Evolutionary conservation across 495 filamentous ascomycete genomes (phyloP).

Genomic region (Neurospora sp.): DNA sequence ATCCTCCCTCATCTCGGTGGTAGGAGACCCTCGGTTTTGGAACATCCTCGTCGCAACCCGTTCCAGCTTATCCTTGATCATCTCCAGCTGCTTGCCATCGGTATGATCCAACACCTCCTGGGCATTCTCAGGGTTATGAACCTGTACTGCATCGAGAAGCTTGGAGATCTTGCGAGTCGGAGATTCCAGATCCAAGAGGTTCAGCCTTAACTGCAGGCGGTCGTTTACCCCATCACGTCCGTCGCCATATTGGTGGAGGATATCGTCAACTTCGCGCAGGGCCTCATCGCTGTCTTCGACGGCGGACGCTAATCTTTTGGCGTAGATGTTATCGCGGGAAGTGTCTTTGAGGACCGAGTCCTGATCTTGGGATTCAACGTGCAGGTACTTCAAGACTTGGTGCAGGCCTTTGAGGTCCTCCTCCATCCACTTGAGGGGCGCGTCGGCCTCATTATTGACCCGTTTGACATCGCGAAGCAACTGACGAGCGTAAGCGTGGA

Average conservation of each 20-base stretch:
- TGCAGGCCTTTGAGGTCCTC: constrained; percentile 33
- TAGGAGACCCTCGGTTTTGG: constrained; percentile 21
- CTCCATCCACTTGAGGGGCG: constrained; percentile 26
- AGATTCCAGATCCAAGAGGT: constrained; percentile 24
- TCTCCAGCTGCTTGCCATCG: constrained; percentile 23
- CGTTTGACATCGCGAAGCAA: constrained; percentile 5
- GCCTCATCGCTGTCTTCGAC: constrained; percentile 39
- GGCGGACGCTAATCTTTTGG: constrained; percentile 32
- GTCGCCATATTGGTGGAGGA: constrained; percentile 29
- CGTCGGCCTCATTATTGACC: constrained; percentile 23
- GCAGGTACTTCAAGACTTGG: constrained; percentile 38
- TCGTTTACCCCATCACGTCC: constrained; percentile 5
- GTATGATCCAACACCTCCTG: constrained; percentile 12
- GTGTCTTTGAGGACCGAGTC: constrained; percentile 36
- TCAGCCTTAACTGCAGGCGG: constrained; percentile 20
- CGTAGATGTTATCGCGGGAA: constrained; percentile 20
- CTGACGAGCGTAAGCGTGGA: constrained; percentile 31
- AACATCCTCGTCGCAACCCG: constrained; percentile 37
- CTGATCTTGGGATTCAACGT: constrained; percentile 36
- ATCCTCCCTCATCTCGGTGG: constrained; percentile 32
- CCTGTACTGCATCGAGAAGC: constrained; percentile 38
- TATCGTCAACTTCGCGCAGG: constrained; percentile 36
- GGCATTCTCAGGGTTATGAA: constrained; percentile 29
- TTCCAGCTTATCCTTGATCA: constrained; percentile 42
- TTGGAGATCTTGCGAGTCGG: constrained; percentile 34